These are phyloP conservation scores for Arthrobotrys sinensis DNA, from an alignment of 2,329 filamentous ascomycete species.

Conservation along the genomic window DNA sequence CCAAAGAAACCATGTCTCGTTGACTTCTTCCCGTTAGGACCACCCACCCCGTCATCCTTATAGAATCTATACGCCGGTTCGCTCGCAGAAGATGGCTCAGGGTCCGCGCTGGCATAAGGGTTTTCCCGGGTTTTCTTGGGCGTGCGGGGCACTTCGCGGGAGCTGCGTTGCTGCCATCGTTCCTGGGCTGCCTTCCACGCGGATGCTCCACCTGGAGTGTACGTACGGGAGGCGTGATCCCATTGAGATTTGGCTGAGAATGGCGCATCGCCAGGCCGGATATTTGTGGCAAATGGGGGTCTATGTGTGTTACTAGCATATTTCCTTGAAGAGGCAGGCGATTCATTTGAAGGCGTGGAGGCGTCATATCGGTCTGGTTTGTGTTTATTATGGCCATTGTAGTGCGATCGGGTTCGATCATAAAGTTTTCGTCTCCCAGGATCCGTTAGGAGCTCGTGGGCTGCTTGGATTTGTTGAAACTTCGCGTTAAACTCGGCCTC, in stretches of 20 bases:
- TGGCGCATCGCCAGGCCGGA: constrained; percentile 34
- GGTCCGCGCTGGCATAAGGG: constrained; percentile 44
- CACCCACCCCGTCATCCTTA: constrained; percentile 8
- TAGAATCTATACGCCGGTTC: constrained; percentile 24
- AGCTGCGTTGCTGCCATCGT: constrained; percentile 40
- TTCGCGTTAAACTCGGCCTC: constrained; percentile 84
- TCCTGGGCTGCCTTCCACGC: constrained; percentile 55
- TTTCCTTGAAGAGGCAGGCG: constrained; percentile 25
- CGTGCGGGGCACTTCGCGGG: constrained; percentile 51
- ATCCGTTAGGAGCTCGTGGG: constrained; percentile 82
- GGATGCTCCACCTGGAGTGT: constrained; percentile 38
- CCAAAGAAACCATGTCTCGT: constrained; percentile 54
- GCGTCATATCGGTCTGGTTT: constrained; percentile 35
- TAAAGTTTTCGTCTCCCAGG: constrained; percentile 74
- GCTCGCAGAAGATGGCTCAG: constrained; percentile 13
- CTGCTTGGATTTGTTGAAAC: constrained; percentile 88
- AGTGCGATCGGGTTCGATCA: constrained; percentile 67
- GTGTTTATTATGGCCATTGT: constrained; percentile 31
- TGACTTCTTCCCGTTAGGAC: constrained; percentile 14
- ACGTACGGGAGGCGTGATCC: constrained; percentile 44
- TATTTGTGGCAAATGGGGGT: constrained; percentile 21
- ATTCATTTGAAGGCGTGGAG: constrained; percentile 4
- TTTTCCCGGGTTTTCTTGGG: constrained; percentile 60
- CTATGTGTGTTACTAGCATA: constrained; percentile 23
- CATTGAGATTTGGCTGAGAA: constrained; percentile 48